Percentiles rank a stretch among this genome's conserved stretches.
Evolutionary conservation across 352 stramenopile genomes (phyloP).

Genomic region (Globisporangium acanthophoron): DNA sequence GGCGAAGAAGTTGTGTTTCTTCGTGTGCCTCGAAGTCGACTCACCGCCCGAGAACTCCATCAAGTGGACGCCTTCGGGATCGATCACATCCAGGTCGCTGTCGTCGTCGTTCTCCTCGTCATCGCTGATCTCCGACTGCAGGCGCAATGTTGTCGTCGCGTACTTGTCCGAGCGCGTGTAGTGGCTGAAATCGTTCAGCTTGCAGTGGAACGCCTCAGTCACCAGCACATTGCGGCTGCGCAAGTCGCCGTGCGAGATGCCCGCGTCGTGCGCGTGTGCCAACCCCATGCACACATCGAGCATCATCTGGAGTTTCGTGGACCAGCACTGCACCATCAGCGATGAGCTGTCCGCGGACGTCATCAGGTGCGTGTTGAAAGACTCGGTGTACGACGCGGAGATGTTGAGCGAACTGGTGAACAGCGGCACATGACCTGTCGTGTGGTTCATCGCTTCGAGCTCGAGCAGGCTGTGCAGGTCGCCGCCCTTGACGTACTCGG

Average conservation of each 20-base stretch:
- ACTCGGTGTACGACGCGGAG: neutral
- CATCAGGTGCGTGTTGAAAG: constrained; percentile 9
- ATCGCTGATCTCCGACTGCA: constrained; percentile 15
- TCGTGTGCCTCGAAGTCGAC: neutral
- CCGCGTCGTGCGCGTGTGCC: constrained; percentile 42
- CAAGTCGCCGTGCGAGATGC: constrained; percentile 53
- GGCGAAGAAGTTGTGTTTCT: constrained; percentile 2
- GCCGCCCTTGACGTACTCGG: constrained; percentile 55
- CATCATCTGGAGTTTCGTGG: constrained; percentile 50
- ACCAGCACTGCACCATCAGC: constrained; percentile 22
- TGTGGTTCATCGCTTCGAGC: constrained; percentile 31
- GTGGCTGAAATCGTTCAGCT: constrained; percentile 52
- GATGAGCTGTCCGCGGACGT: constrained; percentile 14
- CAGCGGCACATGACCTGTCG: constrained; percentile 3
- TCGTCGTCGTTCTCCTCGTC: constrained; percentile 12
- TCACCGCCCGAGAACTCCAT: constrained; percentile 17
- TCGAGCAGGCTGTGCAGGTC: constrained; percentile 57
- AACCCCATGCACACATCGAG: constrained; percentile 51
- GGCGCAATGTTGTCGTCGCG: constrained; percentile 9
- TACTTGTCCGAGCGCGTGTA: constrained; percentile 28
- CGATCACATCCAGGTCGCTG: constrained; percentile 20
- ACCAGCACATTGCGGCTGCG: constrained; percentile 69
- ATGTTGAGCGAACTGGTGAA: neutral
- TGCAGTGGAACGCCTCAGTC: constrained; percentile 44
- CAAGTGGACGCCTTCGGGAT: constrained; percentile 30